A percentile compares a stretch with the other conserved stretches of the same genome.
These are phyloP conservation scores for Sporopachydermia quercuum DNA, from an alignment of 805 yeast species.

Conservation along the genomic window DNA sequence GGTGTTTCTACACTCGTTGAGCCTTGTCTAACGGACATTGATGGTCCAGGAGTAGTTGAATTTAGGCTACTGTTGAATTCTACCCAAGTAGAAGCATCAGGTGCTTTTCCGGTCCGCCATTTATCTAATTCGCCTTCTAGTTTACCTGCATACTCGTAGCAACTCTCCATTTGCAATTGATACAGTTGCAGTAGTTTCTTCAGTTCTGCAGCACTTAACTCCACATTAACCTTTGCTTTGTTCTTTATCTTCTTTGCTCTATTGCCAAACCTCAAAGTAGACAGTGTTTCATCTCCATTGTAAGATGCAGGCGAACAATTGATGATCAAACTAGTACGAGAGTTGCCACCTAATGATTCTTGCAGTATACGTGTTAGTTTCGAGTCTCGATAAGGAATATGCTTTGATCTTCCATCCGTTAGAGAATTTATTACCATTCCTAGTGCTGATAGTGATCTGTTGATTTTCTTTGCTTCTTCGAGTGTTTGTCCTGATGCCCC, in stretches of 20 bases:
- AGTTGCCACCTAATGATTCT: constrained; percentile 72
- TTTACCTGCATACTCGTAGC: constrained; percentile 19
- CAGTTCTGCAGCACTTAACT: constrained; percentile 35
- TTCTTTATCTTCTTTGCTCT: constrained; percentile 59
- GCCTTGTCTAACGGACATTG: no score
- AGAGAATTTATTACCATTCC: constrained; percentile 73
- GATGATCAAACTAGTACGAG: constrained; percentile 57
- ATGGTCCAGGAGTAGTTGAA: no score
- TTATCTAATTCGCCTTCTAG: constrained; percentile 26
- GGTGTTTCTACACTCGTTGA: no score
- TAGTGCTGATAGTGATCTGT: constrained; percentile 58
- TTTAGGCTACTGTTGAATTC: constrained; percentile 4
- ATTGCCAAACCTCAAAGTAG: constrained; percentile 61
- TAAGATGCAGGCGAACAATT: constrained; percentile 52
- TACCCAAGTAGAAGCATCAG: constrained; percentile 15
- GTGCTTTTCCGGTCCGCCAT: constrained; percentile 22
- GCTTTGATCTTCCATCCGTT: constrained; percentile 50
- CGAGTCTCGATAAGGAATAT: constrained; percentile 66
- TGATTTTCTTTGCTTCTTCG: constrained; percentile 77
- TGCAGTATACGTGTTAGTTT: constrained; percentile 65
- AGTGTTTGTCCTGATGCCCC: constrained; percentile 63
- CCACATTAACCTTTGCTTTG: constrained; percentile 47
- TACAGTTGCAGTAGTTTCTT: constrained; percentile 21
- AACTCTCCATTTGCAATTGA: constrained; percentile 17
- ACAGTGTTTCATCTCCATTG: constrained; percentile 49